Evolutionary conservation across 2,329 filamentous ascomycete genomes (phyloP).

Genomic region (Aspergillus persii): DNA sequence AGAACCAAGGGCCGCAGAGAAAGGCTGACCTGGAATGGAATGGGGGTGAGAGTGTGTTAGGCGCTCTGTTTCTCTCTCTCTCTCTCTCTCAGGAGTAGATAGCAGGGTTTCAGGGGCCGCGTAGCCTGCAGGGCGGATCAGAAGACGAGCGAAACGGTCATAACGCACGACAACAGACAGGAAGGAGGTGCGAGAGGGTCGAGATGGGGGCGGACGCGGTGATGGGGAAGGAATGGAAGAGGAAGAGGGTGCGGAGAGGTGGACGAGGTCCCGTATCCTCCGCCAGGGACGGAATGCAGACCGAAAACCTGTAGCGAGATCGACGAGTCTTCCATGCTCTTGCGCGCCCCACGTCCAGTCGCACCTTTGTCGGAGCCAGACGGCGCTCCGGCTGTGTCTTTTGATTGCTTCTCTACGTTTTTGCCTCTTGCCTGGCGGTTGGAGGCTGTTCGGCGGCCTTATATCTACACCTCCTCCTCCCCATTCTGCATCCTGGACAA

Average conservation of each 20-base stretch:
- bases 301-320: constrained; percentile 1
- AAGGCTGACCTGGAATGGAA: constrained; percentile 8
- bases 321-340: background rate
- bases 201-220: constrained; percentile 1
- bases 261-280: constrained; percentile 9
- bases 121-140: constrained; percentile 2
- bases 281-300: constrained; percentile 16
- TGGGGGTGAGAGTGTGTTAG: background rate
- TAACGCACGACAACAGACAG: constrained; percentile 1
- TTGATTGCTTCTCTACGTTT: background rate
- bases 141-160: background rate
- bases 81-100: constrained; percentile 11
- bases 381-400: background rate
- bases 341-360: constrained; percentile 5
- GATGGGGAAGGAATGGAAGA: constrained; percentile 8
- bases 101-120: background rate
- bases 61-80: background rate
- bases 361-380: background rate
- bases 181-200: constrained; percentile 1
- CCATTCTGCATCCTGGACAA: background rate
- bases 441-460: background rate
- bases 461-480: background rate
- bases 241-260: constrained; percentile 5
- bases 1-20: background rate
- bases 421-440: background rate